phyloP scores from a whole-genome alignment of 768 basidiomycete species.

The Suillus paluster region DNA sequence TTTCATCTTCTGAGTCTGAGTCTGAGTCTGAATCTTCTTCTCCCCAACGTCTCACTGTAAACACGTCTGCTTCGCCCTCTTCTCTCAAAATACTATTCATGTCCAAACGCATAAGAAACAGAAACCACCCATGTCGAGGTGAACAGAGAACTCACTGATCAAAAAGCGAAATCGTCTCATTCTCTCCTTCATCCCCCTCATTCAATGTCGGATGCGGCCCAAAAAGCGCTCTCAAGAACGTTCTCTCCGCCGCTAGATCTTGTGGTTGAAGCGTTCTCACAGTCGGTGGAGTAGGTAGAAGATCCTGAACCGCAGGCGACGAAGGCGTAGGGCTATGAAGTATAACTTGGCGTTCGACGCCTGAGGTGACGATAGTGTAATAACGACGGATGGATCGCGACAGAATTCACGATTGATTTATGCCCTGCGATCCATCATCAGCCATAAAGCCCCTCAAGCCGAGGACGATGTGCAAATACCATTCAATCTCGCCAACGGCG shows the following conservation, averaged over 20 bases:
- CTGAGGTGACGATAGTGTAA: slow-evolving; percentile 70
- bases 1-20: slow-evolving; percentile 21
- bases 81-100: slow-evolving; percentile 56
- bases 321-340: slow-evolving; percentile 70
- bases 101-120: slow-evolving; percentile 12
- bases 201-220: slow-evolving; percentile 33
- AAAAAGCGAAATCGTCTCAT: slow-evolving; percentile 63
- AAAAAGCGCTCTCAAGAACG: slow-evolving; percentile 42
- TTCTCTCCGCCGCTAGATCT: slow-evolving; percentile 37
- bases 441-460: neutral
- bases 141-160: slow-evolving; percentile 65
- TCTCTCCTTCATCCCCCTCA: slow-evolving; percentile 46
- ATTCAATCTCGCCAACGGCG: slow-evolving; percentile 61
- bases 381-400: slow-evolving; percentile 72
- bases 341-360: slow-evolving; percentile 71
- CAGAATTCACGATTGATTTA: slow-evolving; percentile 76
- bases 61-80: slow-evolving; percentile 63
- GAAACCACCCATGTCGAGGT: neutral
- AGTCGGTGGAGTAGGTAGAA: slow-evolving; percentile 49
- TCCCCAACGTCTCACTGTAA: slow-evolving; percentile 47
- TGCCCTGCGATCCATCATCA: slow-evolving; percentile 51
- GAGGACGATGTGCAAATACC: slow-evolving; percentile 41
- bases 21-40: slow-evolving; percentile 33
- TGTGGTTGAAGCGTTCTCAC: slow-evolving; percentile 50
- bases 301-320: slow-evolving; percentile 51